Percentiles rank a stretch among this genome's conserved stretches.
These are phyloP conservation scores for Aspergillus sclerotiicarbonarius DNA, from an alignment of 495 filamentous ascomycete species.

Conservation along the genomic window DNA sequence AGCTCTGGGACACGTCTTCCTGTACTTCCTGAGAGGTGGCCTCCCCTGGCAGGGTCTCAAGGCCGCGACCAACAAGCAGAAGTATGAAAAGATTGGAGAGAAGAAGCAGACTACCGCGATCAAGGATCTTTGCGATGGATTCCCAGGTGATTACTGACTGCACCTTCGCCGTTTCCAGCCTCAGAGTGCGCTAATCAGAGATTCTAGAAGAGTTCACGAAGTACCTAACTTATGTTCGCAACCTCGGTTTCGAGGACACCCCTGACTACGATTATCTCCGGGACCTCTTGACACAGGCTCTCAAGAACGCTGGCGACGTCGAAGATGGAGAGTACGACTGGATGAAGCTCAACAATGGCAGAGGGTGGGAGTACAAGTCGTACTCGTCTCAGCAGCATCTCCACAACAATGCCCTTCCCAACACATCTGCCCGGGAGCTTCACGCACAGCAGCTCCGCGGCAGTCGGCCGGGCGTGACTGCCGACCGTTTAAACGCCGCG, in stretches of 20 bases:
- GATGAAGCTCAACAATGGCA: conserved; percentile 98
- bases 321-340: conserved; percentile 99
- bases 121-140: conserved; percentile 95
- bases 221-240: conserved; percentile 94
- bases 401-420: conserved; percentile 70
- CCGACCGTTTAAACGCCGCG: conserved; percentile 95
- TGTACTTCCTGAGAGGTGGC: conserved; percentile 97
- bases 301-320: conserved; percentile 89
- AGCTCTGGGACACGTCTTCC: conserved; percentile 95
- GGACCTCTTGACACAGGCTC: conserved; percentile 93
- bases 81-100: conserved; percentile 99
- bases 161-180: background rate
- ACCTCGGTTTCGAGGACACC: conserved; percentile 97
- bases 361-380: conserved; percentile 91
- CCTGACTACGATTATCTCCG: conserved; percentile 98
- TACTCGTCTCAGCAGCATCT: conserved; percentile 74
- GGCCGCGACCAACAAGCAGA: conserved; percentile 99
- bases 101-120: conserved; percentile 98
- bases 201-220: conserved; percentile 86
- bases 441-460: conserved; percentile 63
- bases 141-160: conserved; percentile 60
- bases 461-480: conserved; percentile 65
- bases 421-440: conserved; percentile 74
- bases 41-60: conserved; percentile 98
- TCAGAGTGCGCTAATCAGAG: conserved; percentile 13